phyloP scores from a whole-genome alignment of 306 rosid genomes.

The Cucumis melo region DNA sequence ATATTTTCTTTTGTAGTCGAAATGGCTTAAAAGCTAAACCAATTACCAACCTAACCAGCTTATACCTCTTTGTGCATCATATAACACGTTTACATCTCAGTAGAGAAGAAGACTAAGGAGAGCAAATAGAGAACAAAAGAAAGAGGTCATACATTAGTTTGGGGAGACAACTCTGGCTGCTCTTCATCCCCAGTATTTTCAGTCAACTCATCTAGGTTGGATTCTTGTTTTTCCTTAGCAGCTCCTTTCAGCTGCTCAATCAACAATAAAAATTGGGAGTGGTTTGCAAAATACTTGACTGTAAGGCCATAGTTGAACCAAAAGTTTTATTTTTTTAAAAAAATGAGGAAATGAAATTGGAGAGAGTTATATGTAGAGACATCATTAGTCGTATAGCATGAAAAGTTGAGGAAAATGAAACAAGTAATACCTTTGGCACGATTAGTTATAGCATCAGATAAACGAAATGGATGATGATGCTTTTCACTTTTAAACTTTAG shows the following conservation, averaged over 20 bases:
- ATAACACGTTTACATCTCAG: background rate
- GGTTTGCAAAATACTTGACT: slow-evolving; percentile 28
- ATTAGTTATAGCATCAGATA: slow-evolving; percentile 40
- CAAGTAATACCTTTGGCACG: slow-evolving; percentile 44
- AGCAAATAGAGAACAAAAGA: slow-evolving; percentile 8
- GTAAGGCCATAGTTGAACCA: background rate
- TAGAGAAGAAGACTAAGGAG: slow-evolving; percentile 8
- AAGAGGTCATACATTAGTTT: slow-evolving; percentile 38
- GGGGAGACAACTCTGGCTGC: slow-evolving; percentile 18
- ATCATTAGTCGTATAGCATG: background rate
- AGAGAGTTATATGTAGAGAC: background rate
- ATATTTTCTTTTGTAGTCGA: background rate
- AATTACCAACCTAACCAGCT: background rate
- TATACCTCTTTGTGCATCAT: background rate
- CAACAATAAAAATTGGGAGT: slow-evolving; percentile 32
- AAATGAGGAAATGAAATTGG: background rate
- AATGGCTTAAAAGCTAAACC: background rate
- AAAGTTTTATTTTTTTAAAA: background rate
- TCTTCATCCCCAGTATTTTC: slow-evolving; percentile 25
- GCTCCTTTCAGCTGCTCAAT: slow-evolving; percentile 47
- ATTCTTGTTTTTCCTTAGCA: slow-evolving; percentile 40
- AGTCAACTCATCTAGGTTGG: slow-evolving; percentile 27
- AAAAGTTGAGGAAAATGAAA: background rate
- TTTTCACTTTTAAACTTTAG: slow-evolving; percentile 71
- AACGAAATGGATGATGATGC: slow-evolving; percentile 38